Evolutionary conservation across 495 filamentous ascomycete genomes (phyloP), one percentile per base, ranked within the genome.

Genomic region (Neurospora pannonica): DNA sequence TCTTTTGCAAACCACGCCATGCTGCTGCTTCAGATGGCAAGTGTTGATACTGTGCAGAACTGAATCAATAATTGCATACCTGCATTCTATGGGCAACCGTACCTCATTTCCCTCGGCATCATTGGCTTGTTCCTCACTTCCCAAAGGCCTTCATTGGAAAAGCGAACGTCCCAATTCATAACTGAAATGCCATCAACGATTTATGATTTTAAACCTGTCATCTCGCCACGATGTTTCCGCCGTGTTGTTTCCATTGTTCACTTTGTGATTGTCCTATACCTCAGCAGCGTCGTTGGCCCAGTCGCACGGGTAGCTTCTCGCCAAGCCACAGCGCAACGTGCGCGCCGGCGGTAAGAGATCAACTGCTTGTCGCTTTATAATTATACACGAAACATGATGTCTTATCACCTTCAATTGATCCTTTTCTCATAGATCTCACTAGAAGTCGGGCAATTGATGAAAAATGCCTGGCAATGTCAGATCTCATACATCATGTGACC

Each of bases 1-100:
- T 81, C 72, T 76, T 73, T 71, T 74, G 75, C 77, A 67, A 67
- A 77, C 76, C 77, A 76, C 72, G 46, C 75, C 74, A 77, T 75
- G 71, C 75, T 71, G 71, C 74, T 70, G 75, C 74, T 79, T 79
- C 73, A 75, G 75, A 73, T 71, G 24, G 43, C 77, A 76, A 54
- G 39, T 31, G 34, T 34, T 62, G 24, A 31, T 34, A 67, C 54
- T 67, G 54, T 67, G 54, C 54, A 67, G 3, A 34, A 19, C 6
- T 67, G 54, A 67, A 15, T 15, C 11, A 31, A 2, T 31, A 62
- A 62, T 31, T 62, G 54, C 54, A 62, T 8, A 4, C 6, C 13
- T 9, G 6, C 1, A 9, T 19, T 1, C 9, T 34, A 67, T 67
- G 28, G 28, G 13, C 54, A 34, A 67, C 54, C 54, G 54, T 67